Evolutionary conservation across 75 land plant species (phyloP).

Genomic region (Adiantum capillusveneris): DNA sequence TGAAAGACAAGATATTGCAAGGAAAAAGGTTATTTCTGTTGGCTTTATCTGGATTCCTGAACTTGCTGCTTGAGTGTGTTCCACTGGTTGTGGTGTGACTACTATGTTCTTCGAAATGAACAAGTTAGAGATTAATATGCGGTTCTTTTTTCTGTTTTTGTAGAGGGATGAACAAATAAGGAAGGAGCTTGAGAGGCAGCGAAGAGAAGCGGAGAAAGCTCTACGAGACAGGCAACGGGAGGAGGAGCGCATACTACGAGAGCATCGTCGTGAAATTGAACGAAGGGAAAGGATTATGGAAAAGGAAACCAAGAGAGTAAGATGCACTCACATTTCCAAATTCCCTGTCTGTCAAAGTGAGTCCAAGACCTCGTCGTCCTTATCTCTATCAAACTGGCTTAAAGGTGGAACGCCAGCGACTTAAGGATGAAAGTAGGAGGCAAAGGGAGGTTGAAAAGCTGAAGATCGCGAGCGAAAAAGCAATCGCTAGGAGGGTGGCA

Average conservation of each 20-base stretch:
- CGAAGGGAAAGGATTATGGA: conserved; percentile 20
- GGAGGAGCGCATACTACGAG: conserved; percentile 27
- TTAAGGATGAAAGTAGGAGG: conserved; percentile 30
- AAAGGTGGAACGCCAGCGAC: conserved; percentile 30
- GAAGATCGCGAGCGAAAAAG: conserved; percentile 33
- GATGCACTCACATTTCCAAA: no score
- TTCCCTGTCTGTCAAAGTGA: no score
- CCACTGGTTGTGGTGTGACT: no score
- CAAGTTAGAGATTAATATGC: background rate
- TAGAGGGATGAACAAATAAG: conserved; percentile 35
- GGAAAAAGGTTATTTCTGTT: conserved; percentile 19
- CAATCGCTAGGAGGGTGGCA: conserved; percentile 22
- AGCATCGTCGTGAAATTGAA: conserved; percentile 28
- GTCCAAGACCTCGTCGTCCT: no score
- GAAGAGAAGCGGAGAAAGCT: conserved; percentile 26
- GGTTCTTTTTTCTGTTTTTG: background rate
- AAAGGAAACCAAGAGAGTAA: conserved; percentile 28
- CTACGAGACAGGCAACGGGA: conserved; percentile 26
- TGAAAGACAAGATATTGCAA: conserved; percentile 27
- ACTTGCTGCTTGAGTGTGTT: no score
- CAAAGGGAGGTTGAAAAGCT: conserved; percentile 30
- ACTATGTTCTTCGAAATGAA: background rate
- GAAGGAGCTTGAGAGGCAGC: conserved; percentile 29
- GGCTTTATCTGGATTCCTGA: background rate
- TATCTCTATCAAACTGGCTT: background rate